A percentile compares a stretch with the other conserved stretches of the same genome.
phyloP scores from a whole-genome alignment of 768 basidiomycete species.

The Postia placenta region DNA sequence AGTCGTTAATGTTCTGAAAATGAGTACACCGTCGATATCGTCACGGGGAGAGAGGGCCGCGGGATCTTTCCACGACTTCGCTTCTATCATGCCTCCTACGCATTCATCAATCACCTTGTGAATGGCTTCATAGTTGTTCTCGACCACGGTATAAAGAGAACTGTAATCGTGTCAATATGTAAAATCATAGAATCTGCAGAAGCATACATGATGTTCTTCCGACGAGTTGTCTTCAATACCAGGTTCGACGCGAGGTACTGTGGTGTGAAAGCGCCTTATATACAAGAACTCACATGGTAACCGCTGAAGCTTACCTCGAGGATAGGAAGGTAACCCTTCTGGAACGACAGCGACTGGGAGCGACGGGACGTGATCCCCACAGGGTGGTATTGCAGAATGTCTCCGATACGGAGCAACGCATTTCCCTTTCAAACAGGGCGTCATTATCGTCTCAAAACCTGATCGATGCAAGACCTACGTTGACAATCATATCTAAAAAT shows the following conservation, averaged over 20 bases:
- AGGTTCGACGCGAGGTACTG: constrained; percentile 57
- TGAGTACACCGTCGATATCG: constrained; percentile 30
- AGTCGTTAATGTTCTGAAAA: constrained; percentile 41
- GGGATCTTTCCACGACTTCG: constrained; percentile 29
- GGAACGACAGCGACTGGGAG: constrained; percentile 44
- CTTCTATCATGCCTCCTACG: constrained; percentile 16
- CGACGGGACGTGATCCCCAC: constrained; percentile 8
- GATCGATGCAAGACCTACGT: background rate
- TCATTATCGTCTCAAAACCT: background rate
- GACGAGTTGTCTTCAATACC: constrained; percentile 49
- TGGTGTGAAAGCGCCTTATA: background rate
- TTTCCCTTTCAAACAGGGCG: background rate
- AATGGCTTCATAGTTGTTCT: constrained; percentile 33
- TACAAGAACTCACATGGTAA: background rate
- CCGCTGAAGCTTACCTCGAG: constrained; percentile 31
- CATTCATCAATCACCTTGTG: constrained; percentile 31
- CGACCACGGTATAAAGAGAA: constrained; percentile 20
- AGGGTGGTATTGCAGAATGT: background rate
- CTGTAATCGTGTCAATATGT: constrained; percentile 10
- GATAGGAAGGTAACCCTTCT: constrained; percentile 47
- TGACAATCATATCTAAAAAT: background rate
- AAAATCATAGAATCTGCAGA: background rate
- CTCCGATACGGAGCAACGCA: background rate
- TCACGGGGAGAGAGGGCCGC: background rate
- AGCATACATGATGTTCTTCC: constrained; percentile 44